Evolutionary conservation across 139 green algal genomes (phyloP), one percentile per base, ranked within the genome.

Genomic region (Gonium pectorale): DNA sequence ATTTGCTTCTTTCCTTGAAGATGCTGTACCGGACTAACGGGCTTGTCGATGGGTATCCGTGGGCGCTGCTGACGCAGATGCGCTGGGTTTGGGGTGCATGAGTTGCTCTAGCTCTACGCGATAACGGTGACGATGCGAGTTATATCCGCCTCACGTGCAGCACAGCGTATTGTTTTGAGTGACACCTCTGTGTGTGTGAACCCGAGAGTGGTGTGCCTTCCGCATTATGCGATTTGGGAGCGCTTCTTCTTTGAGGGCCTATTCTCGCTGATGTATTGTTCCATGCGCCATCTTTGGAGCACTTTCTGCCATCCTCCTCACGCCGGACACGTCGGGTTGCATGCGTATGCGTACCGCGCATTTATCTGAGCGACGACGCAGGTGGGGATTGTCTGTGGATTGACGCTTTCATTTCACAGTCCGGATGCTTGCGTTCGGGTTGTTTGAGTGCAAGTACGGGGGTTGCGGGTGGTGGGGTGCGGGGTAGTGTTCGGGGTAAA

Each of bases 231-330:
- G 43, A 54, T 56, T 54, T 40, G 21, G 13, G 67, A 74, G 67
- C 40, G 67, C 38, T 74, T 74, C 38, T 74, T 74, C 67, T 74
- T 74, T 74, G 8, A 56, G 67, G 40, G 67, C 38, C 1, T 54
- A 35, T 56, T 74, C 15, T 54, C 38, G 19, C 15, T 64, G 56
- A 64, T 64, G 56, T 6, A 33, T 6, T 22, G 49, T n/a, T n/a
- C n/a, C n/a, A n/a, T n/a, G n/a, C n/a, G n/a, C n/a, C n/a, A n/a
- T n/a, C n/a, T n/a, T n/a, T n/a, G n/a, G n/a, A n/a, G n/a, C n/a
- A n/a, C n/a, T n/a, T n/a, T n/a, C n/a, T n/a, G n/a, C n/a, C 49
- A 56, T 26, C 49, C 17, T 56, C 56, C 27, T 22, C 56, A 33
- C 56, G 24, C n/a, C 56, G 19, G 22, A 9, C 15, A 64, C 22